Percentiles rank a stretch among this genome's conserved stretches.
Conservation (phyloP, 805 yeast species). For the Yarrowia hollandica region DNA sequence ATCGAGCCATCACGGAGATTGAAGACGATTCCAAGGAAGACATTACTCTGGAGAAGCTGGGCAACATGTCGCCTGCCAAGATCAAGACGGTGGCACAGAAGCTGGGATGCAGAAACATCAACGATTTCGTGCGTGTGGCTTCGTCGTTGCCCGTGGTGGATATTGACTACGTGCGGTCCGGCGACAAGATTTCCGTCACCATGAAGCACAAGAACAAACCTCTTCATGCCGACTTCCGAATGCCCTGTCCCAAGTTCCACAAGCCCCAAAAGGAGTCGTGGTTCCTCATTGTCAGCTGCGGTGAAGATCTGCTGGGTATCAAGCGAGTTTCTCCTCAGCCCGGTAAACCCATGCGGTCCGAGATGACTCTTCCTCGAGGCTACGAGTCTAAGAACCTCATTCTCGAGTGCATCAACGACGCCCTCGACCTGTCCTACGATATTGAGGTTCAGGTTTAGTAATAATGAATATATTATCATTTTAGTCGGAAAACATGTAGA, state of each 20-base stretch:
- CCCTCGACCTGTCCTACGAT: constrained; percentile 33
- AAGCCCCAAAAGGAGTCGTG: constrained; percentile 91
- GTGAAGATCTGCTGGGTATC: constrained; percentile 59
- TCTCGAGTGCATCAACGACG: constrained; percentile 34
- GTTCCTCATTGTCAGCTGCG: constrained; percentile 68
- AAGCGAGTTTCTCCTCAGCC: constrained; percentile 56
- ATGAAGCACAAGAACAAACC: constrained; percentile 28
- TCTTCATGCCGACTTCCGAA: constrained; percentile 55
- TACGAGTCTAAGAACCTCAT: constrained; percentile 4
- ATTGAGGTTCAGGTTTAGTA: constrained; percentile 21
- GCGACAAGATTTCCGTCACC: constrained; percentile 33
- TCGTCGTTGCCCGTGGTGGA: constrained; percentile 63
- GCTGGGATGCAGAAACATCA: constrained; percentile 37
- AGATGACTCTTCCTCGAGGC: constrained; percentile 16
- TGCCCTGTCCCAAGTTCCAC: constrained; percentile 79
- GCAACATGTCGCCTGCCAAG: constrained; percentile 39
- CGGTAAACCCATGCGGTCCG: constrained; percentile 16
- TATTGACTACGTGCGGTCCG: constrained; percentile 34
- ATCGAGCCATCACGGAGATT: constrained; percentile 32
- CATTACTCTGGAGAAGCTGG: constrained; percentile 30
- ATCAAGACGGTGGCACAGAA: constrained; percentile 46
- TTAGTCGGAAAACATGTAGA: too few relatives aligned
- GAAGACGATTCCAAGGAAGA: constrained; percentile 25
- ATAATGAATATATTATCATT: background rate
- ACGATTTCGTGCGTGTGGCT: constrained; percentile 55